phyloP scores from a whole-genome alignment of 1,284 basidiomycete species.

The Bondarzewia mesenterica region DNA sequence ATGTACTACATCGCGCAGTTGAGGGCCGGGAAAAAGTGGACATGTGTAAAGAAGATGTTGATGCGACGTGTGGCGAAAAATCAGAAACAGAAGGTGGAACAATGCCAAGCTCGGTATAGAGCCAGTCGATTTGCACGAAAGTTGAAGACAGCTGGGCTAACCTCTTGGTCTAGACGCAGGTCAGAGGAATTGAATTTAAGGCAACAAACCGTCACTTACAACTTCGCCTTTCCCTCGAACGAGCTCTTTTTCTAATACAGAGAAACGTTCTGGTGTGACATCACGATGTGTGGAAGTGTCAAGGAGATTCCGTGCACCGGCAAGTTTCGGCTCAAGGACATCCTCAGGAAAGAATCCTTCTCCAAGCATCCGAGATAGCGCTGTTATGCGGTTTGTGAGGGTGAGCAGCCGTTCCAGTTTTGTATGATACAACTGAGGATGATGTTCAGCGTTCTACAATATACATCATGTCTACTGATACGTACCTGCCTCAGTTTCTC shows the following conservation, averaged over 20 bases:
- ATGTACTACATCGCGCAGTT: not conserved
- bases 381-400: slow-evolving; percentile 51
- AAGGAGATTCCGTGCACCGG: slow-evolving; percentile 25
- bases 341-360: slow-evolving; percentile 51
- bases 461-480: slow-evolving; percentile 4
- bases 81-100: slow-evolving; percentile 43
- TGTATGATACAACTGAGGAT: slow-evolving; percentile 58
- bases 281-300: slow-evolving; percentile 36
- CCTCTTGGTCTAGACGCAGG: slow-evolving; percentile 47
- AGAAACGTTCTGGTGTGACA: slow-evolving; percentile 71
- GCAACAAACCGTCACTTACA: slow-evolving; percentile 33
- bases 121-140: slow-evolving; percentile 69
- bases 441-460: not conserved
- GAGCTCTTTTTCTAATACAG: slow-evolving; percentile 72
- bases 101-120: slow-evolving; percentile 74
- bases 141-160: slow-evolving; percentile 52
- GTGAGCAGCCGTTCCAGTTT: slow-evolving; percentile 70
- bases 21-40: slow-evolving; percentile 31
- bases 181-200: slow-evolving; percentile 1
- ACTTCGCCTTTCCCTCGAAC: slow-evolving; percentile 74
- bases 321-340: slow-evolving; percentile 38
- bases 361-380: slow-evolving; percentile 54
- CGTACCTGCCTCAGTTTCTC: slow-evolving; percentile 70
- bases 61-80: slow-evolving; percentile 32
- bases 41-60: slow-evolving; percentile 31